Evolutionary conservation across 495 filamentous ascomycete genomes (phyloP).

Genomic region (Terfezia boudieri): DNA sequence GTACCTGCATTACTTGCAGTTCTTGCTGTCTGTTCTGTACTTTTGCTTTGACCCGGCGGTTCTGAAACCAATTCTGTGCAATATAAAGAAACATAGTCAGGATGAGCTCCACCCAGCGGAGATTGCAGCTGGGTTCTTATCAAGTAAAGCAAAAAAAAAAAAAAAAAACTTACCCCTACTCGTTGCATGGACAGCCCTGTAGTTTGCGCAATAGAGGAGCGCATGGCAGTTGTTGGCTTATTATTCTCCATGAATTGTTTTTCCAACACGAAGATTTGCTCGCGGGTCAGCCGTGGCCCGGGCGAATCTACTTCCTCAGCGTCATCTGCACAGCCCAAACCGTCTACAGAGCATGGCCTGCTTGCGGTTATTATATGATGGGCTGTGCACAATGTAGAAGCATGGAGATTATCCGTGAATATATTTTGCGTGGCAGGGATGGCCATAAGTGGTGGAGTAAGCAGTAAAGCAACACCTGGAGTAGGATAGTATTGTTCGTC

Average conservation of each 20-base stretch:
- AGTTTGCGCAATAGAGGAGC: conserved; percentile 9
- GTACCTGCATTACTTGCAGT: conserved; percentile 13
- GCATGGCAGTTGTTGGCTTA: conserved; percentile 13
- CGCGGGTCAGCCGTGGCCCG: conserved; percentile 11
- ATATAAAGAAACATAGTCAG: background rate
- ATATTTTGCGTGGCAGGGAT: no score
- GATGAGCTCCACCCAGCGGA: conserved; percentile 8
- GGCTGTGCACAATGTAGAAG: no score
- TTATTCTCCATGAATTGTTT: conserved; percentile 14
- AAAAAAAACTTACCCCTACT: conserved; percentile 14
- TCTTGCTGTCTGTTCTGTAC: conserved; percentile 52
- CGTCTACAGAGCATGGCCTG: no score
- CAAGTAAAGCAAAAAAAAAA: conserved; percentile 18
- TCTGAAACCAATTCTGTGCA: conserved; percentile 75
- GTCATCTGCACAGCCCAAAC: background rate
- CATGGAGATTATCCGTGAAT: no score
- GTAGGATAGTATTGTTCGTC: no score
- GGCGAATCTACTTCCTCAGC: conserved; percentile 8
- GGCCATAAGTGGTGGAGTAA: no score
- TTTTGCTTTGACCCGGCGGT: conserved; percentile 64
- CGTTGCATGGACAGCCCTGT: conserved; percentile 15
- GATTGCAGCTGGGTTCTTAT: conserved; percentile 9
- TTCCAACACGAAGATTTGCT: conserved; percentile 11
- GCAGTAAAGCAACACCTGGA: no score
- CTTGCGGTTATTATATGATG: no score